phyloP scores from a whole-genome alignment of 2,329 filamentous ascomycete species.

The Claviceps pazoutovae region DNA sequence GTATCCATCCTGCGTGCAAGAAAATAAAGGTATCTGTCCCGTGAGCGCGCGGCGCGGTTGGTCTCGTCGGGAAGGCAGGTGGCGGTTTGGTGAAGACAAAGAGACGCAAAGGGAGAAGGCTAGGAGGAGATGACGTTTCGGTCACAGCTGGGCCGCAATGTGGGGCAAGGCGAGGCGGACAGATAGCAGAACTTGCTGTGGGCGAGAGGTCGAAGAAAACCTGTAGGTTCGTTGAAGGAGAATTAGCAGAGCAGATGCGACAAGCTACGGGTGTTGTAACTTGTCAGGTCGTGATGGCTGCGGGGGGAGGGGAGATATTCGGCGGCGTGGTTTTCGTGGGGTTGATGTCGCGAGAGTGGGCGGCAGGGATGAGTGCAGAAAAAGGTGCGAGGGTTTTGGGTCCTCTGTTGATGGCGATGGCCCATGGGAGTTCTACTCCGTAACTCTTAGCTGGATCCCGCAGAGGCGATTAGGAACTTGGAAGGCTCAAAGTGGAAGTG shows the following conservation, averaged over 20 bases:
- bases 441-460: background rate
- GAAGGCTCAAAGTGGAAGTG: too few species aligned
- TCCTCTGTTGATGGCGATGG: background rate
- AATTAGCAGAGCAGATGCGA: background rate
- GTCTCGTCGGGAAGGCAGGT: conserved; percentile 7
- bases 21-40: conserved; percentile 6
- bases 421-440: background rate
- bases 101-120: conserved; percentile 2
- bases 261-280: background rate
- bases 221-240: background rate
- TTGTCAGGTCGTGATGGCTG: background rate
- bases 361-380: conserved; percentile 5
- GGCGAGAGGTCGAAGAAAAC: background rate
- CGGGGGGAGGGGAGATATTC: background rate
- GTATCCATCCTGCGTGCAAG: conserved; percentile 57
- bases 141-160: conserved; percentile 11
- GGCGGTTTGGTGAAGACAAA: background rate
- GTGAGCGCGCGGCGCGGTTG: conserved; percentile 7
- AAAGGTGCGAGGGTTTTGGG: conserved; percentile 1
- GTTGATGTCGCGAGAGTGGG: conserved; percentile 1
- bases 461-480: background rate
- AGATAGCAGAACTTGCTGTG: background rate
- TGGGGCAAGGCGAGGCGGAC: conserved; percentile 7
- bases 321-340: background rate
- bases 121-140: conserved; percentile 18